Conservation (phyloP, 2,329 filamentous ascomycete species). For the Piedraia hortae region DNA sequence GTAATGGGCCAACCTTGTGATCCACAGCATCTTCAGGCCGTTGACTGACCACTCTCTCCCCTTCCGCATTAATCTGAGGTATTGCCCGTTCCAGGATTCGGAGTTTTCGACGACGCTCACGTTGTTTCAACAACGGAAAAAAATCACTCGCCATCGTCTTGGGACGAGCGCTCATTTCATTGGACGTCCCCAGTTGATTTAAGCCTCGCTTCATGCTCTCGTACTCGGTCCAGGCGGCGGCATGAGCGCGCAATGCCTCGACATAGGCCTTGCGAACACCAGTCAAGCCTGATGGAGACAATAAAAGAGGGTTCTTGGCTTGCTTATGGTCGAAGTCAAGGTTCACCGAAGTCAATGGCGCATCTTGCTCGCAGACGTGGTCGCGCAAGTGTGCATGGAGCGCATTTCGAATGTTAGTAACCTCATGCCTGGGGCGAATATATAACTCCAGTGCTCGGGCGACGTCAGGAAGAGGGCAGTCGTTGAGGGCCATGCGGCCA, state of each 20-base stretch:
- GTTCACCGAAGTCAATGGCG: constrained; percentile 2
- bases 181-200: no score
- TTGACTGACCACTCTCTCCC: constrained; percentile 3
- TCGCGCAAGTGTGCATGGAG: constrained; percentile 7
- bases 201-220: constrained; percentile 9
- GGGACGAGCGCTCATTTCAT: no score
- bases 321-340: constrained; percentile 1
- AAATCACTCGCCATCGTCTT: no score
- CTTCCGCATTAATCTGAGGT: constrained; percentile 4
- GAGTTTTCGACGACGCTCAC: constrained; percentile 8
- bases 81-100: constrained; percentile 7
- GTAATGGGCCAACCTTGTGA: no score
- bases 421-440: constrained; percentile 10
- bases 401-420: constrained; percentile 6
- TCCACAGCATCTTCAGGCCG: constrained; percentile 8
- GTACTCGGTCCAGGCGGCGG: constrained; percentile 8
- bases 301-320: constrained; percentile 1
- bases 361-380: constrained; percentile 2
- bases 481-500: constrained; percentile 1
- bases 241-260: constrained; percentile 9
- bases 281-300: constrained; percentile 4
- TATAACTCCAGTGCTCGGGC: constrained; percentile 8
- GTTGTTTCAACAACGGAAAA: constrained; percentile 7
- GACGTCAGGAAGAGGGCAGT: constrained; percentile 9
- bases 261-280: constrained; percentile 11